Base-by-base conservation (phyloP, 345 rosid species). In the Hypericum perforatum region DNA sequence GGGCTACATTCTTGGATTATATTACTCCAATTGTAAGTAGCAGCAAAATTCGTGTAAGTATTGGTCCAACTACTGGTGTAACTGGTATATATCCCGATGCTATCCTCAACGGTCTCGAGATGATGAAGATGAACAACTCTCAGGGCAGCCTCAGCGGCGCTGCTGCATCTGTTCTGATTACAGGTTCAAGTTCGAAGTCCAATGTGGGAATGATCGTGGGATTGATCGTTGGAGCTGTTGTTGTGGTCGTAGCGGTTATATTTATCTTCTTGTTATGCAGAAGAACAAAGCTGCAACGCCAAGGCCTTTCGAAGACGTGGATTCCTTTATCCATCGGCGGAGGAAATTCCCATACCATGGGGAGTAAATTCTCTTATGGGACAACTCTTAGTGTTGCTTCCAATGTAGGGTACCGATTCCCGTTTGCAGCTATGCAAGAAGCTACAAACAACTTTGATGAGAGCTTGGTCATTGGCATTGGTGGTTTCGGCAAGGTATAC, bases 21-120 rank as follows among this genome's bases (percentile, higher is more conserved):
- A 87, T 84, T 39, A 82, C 87, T 2, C 56, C 22, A 39, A 45
- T 37, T 7, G 60, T 63, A 0, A 37, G 11, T 12, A 56, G 72
- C 59, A 56, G 45, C 16, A 78, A 68, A 63, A 65, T 90, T 64
- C 73, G 67, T 60, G 74, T 90, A 58, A 86, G 67, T 43, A 53
- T 68, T 39, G 72, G 72, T 40, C 72, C 72, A 12, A 14, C 55
- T 36, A 42, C 8, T 41, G 9, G 40, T n/a, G 0, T 51, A 2
- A 6, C 32, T 13, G 48, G 41, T 0, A 43, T 29, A 57, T 63
- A 68, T 53, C 85, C 87, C 2, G 12, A 60, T 41, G 95, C 84
- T 32, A 83, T 82, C 55, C 63, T 82, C 52, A 86, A 86, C 48
- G 95, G 95, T 37, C 58, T 86, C 69, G 95, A 86, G 72, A 80